Evolutionary conservation across 495 filamentous ascomycete genomes (phyloP), one percentile per base, ranked within the genome.

Genomic region (Viridothelium virens): DNA sequence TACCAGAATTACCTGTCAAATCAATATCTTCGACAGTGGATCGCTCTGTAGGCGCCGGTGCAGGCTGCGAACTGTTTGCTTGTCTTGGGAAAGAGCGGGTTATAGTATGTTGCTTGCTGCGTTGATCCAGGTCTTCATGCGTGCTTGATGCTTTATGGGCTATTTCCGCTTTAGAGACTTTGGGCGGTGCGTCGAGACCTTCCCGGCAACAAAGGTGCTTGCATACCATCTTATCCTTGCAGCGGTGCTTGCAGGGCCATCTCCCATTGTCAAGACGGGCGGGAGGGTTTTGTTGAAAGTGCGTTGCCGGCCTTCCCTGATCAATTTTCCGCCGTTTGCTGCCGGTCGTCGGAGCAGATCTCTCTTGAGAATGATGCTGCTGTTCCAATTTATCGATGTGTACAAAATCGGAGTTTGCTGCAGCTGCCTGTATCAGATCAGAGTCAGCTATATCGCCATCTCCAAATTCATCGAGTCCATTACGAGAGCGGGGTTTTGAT

Each of bases 131-230:
- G 66, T 5, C 34, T 16, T 0, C 39, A 56, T 1, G 44, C 33
- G 6, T 69, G 33, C 38, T 68, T 74, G 25, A 7, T 59, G 53
- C 59, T 74, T 80, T 50, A 63, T 63, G 77, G 37, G 71, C 65
- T 50, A 74, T 77, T 61, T 70, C 68, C 66, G 53, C 7, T 67
- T 79, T 81, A n/a, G 77, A 74, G 1, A 78, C 74, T 66, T 87
- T 91, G 6, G 88, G 86, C 39, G 85, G 88, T 64, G 89, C 95
- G 39, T 92, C 88, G 4, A 94, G 71, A 1, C 93, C 93, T 59
- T 96, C 90, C n/a, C 84, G 85, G 73, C 94, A 98, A 71, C 94
- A 98, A 44, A 85, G 76, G 70, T 98, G 94, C 70, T 87, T 90
- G 76, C 88, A 91, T 75, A 78, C 85, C n/a, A 82, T 86, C 67